phyloP scores from a whole-genome alignment of 2,329 filamentous ascomycete species.

The Ascochyta pisi region DNA sequence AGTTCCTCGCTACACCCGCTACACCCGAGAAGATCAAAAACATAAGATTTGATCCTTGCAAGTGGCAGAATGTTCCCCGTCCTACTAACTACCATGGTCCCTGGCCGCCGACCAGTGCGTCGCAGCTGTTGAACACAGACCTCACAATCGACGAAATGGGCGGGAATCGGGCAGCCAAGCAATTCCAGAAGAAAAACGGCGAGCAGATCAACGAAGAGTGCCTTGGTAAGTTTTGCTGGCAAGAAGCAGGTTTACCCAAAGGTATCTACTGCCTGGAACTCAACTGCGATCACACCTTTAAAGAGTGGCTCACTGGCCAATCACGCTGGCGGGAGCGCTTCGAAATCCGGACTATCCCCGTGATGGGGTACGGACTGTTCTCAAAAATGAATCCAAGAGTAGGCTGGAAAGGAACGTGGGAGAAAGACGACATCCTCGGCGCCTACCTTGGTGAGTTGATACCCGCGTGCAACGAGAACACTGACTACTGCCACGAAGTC shows the following conservation, averaged over 20 bases:
- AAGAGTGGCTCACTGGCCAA: slow-evolving; percentile 12
- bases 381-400: not conserved
- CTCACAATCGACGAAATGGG: not conserved
- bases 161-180: not conserved
- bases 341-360: not conserved
- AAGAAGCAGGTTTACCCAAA: not conserved
- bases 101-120: slow-evolving; percentile 6
- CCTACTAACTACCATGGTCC: not conserved
- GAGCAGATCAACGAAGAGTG: not conserved
- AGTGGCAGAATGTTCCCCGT: not conserved
- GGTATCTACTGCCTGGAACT: not conserved
- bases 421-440: not conserved
- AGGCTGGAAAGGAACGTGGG: slow-evolving; percentile 1
- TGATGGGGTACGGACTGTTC: slow-evolving; percentile 5
- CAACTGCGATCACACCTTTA: slow-evolving; percentile 13
- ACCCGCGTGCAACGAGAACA: not conserved
- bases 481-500: slow-evolving; percentile 17
- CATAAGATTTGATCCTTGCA: not conserved
- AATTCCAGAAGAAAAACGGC: not conserved
- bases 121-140: slow-evolving; percentile 3
- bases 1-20: not conserved
- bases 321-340: slow-evolving; percentile 8
- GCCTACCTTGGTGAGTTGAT: slow-evolving; percentile 19
- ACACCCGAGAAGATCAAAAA: not conserved
- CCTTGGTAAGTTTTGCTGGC: slow-evolving; percentile 17